These are phyloP conservation scores for Rhynchospora pubera DNA, from an alignment of 176 grass and related monocot species.

Conservation along the genomic window DNA sequence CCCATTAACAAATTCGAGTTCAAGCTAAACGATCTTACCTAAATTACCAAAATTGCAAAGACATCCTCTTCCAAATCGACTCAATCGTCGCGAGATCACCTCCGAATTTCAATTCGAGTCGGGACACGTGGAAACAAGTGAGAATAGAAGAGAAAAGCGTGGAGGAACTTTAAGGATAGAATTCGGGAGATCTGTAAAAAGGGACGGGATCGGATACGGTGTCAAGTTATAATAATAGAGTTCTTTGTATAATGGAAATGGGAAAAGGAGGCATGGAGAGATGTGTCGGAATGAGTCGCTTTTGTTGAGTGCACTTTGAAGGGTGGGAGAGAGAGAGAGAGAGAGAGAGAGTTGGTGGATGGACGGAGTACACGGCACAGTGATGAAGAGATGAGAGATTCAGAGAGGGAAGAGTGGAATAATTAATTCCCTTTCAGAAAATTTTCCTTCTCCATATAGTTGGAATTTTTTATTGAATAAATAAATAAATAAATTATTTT, in stretches of 20 bases:
- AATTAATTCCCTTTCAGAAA: neutral
- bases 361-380: neutral
- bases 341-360: neutral
- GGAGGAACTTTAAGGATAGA: neutral
- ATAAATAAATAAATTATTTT: too few relatives aligned
- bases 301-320: neutral
- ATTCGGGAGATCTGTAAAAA: neutral
- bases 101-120: too few relatives aligned
- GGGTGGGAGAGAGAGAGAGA: neutral
- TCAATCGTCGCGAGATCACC: too few relatives aligned
- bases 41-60: neutral
- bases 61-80: too few relatives aligned
- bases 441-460: too few relatives aligned
- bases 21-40: neutral
- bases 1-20: neutral
- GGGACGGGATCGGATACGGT: neutral
- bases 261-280: neutral
- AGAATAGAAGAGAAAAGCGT: too few relatives aligned
- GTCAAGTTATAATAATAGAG: neutral
- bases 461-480: too few relatives aligned
- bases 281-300: neutral
- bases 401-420: neutral
- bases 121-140: too few relatives aligned
- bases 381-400: slow-evolving; percentile 3
- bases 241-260: neutral